Percentiles rank a stretch among this genome's conserved stretches.
phyloP scores from a whole-genome alignment of 805 yeast species.

The Ogataea henricii region DNA sequence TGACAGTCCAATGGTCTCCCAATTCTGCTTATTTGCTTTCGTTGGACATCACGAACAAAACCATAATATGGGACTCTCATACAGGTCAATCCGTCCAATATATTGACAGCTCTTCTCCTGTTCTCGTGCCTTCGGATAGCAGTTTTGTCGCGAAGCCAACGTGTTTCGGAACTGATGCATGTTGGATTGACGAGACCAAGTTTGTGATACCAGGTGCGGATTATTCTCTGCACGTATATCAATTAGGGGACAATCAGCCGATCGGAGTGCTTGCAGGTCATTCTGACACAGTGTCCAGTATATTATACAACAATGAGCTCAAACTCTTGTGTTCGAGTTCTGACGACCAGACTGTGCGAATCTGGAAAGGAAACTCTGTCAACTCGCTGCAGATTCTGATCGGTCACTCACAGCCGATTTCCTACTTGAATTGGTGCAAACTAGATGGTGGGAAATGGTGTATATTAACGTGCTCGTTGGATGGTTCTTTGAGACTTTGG shows the following conservation, averaged over 20 bases:
- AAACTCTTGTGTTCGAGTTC: conserved; percentile 71
- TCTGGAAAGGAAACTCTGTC: conserved; percentile 72
- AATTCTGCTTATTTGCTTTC: conserved; percentile 57
- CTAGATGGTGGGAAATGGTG: conserved; percentile 26
- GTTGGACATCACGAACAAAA: conserved; percentile 55
- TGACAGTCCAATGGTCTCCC: conserved; percentile 61
- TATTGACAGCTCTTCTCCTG: conserved; percentile 35
- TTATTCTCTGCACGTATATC: conserved; percentile 56
- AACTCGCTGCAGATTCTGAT: conserved; percentile 49
- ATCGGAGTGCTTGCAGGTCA: conserved; percentile 66
- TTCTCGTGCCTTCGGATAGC: neutral
- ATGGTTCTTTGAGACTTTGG: conserved; percentile 74
- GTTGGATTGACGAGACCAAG: conserved; percentile 72
- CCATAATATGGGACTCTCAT: conserved; percentile 66
- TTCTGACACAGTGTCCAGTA: conserved; percentile 53
- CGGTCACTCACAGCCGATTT: conserved; percentile 62
- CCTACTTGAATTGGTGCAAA: conserved; percentile 58
- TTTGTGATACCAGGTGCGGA: conserved; percentile 70
- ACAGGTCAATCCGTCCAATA: conserved; percentile 52
- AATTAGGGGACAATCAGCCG: conserved; percentile 48
- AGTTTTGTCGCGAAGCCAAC: conserved; percentile 16
- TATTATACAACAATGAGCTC: conserved; percentile 53
- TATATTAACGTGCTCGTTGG: conserved; percentile 62
- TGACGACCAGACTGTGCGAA: conserved; percentile 70
- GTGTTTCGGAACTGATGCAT: conserved; percentile 53